Evolutionary conservation across 2,329 filamentous ascomycete species (phyloP), one percentile per base, ranked within the genome.

Genomic region (Gaeumannomyces sp.): DNA sequence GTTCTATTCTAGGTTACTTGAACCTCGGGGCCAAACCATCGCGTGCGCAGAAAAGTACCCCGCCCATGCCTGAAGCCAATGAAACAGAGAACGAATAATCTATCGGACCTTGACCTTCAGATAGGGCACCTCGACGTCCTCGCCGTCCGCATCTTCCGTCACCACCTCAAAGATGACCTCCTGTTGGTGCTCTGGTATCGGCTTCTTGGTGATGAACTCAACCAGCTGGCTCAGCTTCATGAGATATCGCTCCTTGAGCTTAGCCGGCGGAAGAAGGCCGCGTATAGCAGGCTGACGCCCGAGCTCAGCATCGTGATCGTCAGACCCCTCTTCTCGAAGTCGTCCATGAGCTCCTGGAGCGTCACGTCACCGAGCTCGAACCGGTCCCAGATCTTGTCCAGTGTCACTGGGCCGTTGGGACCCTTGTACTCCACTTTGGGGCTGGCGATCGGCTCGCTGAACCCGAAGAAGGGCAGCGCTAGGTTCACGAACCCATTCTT

Each of bases 401-500:
- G 88, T 29, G 84, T 87, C 25, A 96, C 91, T 29, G 27, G 38
- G 73, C 90, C 91, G 58, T 91, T 79, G 63, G 89, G 89, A 28
- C 92, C 90, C 74, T 88, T 81, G 79, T 98, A 99, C 72, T 87
- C 91, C 69, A 94, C 91, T 84, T 97, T 98, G 35, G 93, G 92
- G 71, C 92, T 97, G 6, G 89, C 88, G 71, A 99, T 96, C 2
- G 95, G 95, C 79, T 99, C 95, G 73, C 92, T 96, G 85, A 99
- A 99, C 56, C 94, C 94, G 71, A 99, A 97, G 85, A 99, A 98
- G 0, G 95, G 95, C 68, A 99, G 81, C 1, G 95, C 95, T 70
- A 99, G 80, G 79, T 99, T 99, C 79, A 98, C 84, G 77, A 99
- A 99, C 22, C 95, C 95, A 74, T 99, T 99, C 86, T 98, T 98